Evolutionary conservation across 345 rosid species (phyloP), one percentile per base, ranked within the genome.

Genomic region (Populus deltoides): DNA sequence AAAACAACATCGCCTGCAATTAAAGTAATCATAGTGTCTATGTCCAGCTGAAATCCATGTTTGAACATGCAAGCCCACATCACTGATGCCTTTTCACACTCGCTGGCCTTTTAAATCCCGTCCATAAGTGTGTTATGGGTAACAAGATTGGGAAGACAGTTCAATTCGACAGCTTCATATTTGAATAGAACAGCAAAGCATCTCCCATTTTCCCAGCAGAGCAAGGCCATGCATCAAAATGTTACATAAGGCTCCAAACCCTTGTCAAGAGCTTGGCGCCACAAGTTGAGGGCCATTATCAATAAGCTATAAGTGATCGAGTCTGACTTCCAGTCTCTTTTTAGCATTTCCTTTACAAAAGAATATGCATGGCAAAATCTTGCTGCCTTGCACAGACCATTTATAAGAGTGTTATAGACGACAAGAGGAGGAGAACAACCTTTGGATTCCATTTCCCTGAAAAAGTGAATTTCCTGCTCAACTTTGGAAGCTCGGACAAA

Each of bases 41-140:
- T 90, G 88, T 92, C 97, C 65, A 91, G 97, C 73, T 80, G 87
- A 27, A 90, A 79, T 66, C 92, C 91, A 38, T 83, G 75, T 82
- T 77, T 78, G 45, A 80, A 76, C 74, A 96, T 92, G 83, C 75
- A 79, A 61, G 84, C 81, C 98, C 97, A 93, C 78, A 93, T 85
- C 74, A 82, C 85, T 39, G 75, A 88, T 45, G 94, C 98, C 76
- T 82, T 88, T 69, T 85, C 81, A 75, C 86, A 84, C 74, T 90
- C 88, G 81, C 97, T 75, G 43, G 77, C 83, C 81, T 86, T 90
- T 78, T 85, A 93, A 80, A 90, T 85, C 79, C 99, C 98, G 73
- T 93, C 89, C 93, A 96, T 91, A 73, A 96, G 81, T 38, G 94
- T 93, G 83, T 96, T 93, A 79, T 85, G 80, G 15, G 97, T 92